Base-by-base conservation (phyloP, 1,139 yeast species). In the Debaryomyces fabryi region DNA sequence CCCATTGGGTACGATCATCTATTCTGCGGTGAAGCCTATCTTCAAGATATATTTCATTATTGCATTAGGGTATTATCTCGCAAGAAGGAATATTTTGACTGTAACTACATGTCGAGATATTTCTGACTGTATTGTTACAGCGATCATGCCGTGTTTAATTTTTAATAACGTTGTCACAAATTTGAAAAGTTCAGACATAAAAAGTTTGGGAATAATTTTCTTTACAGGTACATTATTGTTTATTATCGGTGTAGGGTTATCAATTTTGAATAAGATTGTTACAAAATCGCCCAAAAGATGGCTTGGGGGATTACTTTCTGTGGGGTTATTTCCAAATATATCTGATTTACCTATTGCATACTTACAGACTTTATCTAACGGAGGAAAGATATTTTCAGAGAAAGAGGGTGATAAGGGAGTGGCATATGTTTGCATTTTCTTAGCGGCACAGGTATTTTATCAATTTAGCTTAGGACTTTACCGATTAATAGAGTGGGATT, bases 271-370 rank as follows among this genome's bases (percentile, higher is more conserved):
- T 5, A 62, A 67, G 47, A 49, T 68, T n/a, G 52, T 69, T 1
- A 69, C 80, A 29, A 76, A 76, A 24, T 67, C 80, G 4, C 97
- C 97, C 0, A 79, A 78, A 53, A 69, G 80, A 45, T 91, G 96
- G 96, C 69, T 80, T 41, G 96, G 96, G 46, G 96, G 96, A 0
- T 68, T 82, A 13, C 68, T 88, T 1, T 83, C 89, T 0, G 73
- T 82, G 9, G 76, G 92, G 4, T 72, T 88, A 39, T 82, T 89
- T 63, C 76, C 81, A 23, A 86, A 86, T 59, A 85, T 88, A 43
- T 83, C 93, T 8, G 97, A 91, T 68, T 73, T 91, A 51, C 97
- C 97, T 0, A 88, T 91, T 58, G 97, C 97, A 0, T 90, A 90
- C 58, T 75, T 91, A 37, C 96, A 89, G 58, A 86, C 96, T 1